These are phyloP conservation scores for Talaromyces sp. DNA, from an alignment of 2,329 filamentous ascomycete genomes.

Conservation along the genomic window DNA sequence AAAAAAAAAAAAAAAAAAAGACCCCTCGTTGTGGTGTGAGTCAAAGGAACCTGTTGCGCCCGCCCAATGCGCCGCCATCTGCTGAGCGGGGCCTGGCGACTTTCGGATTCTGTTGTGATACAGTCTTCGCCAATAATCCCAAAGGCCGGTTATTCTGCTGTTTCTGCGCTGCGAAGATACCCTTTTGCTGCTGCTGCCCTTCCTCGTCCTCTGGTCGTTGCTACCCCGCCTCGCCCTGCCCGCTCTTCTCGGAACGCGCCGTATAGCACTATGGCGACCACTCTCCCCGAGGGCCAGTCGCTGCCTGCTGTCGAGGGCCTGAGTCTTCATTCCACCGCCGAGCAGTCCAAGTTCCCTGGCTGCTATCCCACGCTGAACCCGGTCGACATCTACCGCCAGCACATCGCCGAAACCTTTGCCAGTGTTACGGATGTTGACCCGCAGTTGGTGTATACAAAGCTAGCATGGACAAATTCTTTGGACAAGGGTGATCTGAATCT, in stretches of 20 bases:
- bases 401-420: constrained; percentile 40
- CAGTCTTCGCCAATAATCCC: constrained; percentile 10
- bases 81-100: constrained; percentile 35
- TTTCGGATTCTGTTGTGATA: constrained; percentile 26
- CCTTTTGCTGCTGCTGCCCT: background rate
- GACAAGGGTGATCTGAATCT: constrained; percentile 44
- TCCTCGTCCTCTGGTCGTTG: constrained; percentile 5
- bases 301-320: constrained; percentile 30
- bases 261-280: constrained; percentile 12
- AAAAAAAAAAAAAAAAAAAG: constrained; percentile 4
- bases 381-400: constrained; percentile 42
- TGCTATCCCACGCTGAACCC: constrained; percentile 43
- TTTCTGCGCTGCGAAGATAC: background rate
- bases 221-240: constrained; percentile 10
- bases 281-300: constrained; percentile 19
- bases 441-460: constrained; percentile 33
- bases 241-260: constrained; percentile 4
- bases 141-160: constrained; percentile 14
- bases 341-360: constrained; percentile 35
- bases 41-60: background rate
- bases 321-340: constrained; percentile 34
- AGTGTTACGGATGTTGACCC: constrained; percentile 34
- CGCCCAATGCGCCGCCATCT: constrained; percentile 34
- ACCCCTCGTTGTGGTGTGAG: constrained; percentile 7
- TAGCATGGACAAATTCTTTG: constrained; percentile 42